Evolutionary conservation across 495 filamentous ascomycete species (phyloP).

Genomic region (Xylaria venustula): DNA sequence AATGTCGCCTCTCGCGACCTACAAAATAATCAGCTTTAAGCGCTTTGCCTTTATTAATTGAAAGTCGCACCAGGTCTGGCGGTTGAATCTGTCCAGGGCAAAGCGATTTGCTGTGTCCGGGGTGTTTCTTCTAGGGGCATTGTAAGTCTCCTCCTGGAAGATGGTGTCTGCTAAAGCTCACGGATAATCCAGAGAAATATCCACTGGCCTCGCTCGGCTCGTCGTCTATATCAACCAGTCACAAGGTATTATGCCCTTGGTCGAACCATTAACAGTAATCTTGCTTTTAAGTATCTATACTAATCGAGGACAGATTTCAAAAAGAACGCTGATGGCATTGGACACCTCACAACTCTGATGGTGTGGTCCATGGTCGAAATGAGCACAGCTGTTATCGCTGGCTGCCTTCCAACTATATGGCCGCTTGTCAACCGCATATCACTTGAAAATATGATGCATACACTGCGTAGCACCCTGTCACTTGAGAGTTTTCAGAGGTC

Average conservation of each 20-base stretch:
- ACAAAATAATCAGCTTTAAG: neutral
- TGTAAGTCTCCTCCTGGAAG: neutral
- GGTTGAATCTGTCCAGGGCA: neutral
- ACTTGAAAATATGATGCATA: constrained; percentile 8
- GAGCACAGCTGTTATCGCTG: constrained; percentile 21
- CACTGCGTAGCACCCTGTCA: constrained; percentile 12
- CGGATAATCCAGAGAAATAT: neutral
- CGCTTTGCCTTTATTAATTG: neutral
- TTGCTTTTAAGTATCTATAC: neutral
- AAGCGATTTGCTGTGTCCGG: constrained; percentile 1
- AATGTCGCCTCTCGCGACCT: neutral
- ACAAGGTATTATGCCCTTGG: neutral
- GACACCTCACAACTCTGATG: constrained; percentile 7
- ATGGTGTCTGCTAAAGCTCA: neutral
- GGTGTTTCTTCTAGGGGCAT: constrained; percentile 6
- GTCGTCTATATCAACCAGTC: constrained; percentile 7
- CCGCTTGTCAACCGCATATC: constrained; percentile 16
- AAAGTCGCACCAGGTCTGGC: neutral
- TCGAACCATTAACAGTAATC: neutral
- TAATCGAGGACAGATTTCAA: neutral
- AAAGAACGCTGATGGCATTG: constrained; percentile 3
- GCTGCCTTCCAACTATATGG: constrained; percentile 21
- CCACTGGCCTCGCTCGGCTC: constrained; percentile 1
- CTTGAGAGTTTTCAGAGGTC: neutral
- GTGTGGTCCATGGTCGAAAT: constrained; percentile 26